These are phyloP conservation scores for Exophiala mesophila DNA, from an alignment of 2,329 filamentous ascomycete genomes.

Conservation along the genomic window DNA sequence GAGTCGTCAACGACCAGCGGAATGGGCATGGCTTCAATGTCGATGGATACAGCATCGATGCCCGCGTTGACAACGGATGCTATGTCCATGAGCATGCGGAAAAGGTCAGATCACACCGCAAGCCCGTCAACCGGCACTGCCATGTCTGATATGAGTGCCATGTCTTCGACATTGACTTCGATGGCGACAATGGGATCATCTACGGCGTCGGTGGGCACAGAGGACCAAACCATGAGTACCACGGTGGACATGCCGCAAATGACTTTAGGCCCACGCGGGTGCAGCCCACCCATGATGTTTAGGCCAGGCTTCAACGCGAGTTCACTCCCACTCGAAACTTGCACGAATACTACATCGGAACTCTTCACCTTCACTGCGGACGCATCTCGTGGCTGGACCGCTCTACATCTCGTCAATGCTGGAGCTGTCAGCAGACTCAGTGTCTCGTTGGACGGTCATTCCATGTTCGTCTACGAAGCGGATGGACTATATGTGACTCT, in stretches of 20 bases:
- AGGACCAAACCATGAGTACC: background rate
- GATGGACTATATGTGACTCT: slow-evolving; percentile 22
- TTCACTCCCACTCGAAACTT: slow-evolving; percentile 19
- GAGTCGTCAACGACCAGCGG: slow-evolving; percentile 1
- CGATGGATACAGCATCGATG: slow-evolving; percentile 9
- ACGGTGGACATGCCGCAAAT: slow-evolving; percentile 13
- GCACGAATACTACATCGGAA: slow-evolving; percentile 19
- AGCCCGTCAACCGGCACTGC: slow-evolving; percentile 5
- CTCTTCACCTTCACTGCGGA: slow-evolving; percentile 7
- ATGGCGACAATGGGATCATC: slow-evolving; percentile 7
- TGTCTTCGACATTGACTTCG: slow-evolving; percentile 9
- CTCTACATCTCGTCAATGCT: slow-evolving; percentile 23
- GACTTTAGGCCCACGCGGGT: slow-evolving; percentile 17
- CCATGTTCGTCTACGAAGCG: slow-evolving; percentile 25
- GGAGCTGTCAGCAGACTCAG: slow-evolving; percentile 18
- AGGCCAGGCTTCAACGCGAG: slow-evolving; percentile 17
- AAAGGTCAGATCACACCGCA: slow-evolving; percentile 10
- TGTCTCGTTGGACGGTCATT: slow-evolving; percentile 23
- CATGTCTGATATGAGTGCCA: slow-evolving; percentile 8
- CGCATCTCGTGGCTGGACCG: slow-evolving; percentile 21
- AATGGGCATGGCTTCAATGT: slow-evolving; percentile 8
- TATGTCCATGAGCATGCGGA: slow-evolving; percentile 13
- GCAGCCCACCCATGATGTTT: slow-evolving; percentile 21
- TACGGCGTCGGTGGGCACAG: slow-evolving; percentile 3
- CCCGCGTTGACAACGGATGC: slow-evolving; percentile 4